These are phyloP conservation scores for Stentor coeruleus DNA, from an alignment of 73 alveolate species.

Conservation along the genomic window DNA sequence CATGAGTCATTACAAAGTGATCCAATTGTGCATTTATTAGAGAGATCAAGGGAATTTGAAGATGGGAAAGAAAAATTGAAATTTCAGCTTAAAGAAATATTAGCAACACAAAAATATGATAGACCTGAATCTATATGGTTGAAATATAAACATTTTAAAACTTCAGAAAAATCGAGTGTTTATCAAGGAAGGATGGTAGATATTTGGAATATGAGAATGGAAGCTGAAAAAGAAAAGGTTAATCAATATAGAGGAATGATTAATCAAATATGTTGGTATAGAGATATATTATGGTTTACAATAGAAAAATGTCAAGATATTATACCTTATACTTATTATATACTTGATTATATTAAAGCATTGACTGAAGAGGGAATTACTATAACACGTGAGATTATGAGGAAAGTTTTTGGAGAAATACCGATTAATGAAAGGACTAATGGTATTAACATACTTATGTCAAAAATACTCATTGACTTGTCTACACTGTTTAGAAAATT, in stretches of 20 bases:
- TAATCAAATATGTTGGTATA: constrained; percentile 15
- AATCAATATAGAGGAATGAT: constrained; percentile 16
- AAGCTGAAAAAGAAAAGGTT: constrained; percentile 22
- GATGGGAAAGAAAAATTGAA: constrained; percentile 21
- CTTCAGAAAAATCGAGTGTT: constrained; percentile 22
- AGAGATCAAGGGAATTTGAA: constrained; percentile 8
- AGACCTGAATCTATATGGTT: constrained; percentile 13
- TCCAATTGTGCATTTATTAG: background rate
- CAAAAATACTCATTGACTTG: constrained; percentile 5
- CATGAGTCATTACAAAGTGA: background rate
- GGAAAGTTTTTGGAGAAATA: background rate
- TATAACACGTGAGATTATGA: background rate
- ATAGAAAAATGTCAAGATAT: constrained; percentile 9
- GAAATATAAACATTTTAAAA: constrained; percentile 4
- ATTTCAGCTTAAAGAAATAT: background rate
- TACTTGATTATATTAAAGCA: background rate
- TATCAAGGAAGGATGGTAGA: constrained; percentile 23
- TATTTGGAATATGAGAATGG: constrained; percentile 25
- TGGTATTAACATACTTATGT: constrained; percentile 8
- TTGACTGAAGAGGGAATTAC: constrained; percentile 14
- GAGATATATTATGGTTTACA: constrained; percentile 17
- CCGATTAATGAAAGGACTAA: background rate
- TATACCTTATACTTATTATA: constrained; percentile 3
- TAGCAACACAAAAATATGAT: constrained; percentile 4
- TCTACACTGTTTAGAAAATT: background rate